Evolutionary conservation across 2,329 filamentous ascomycete species (phyloP), one percentile per base, ranked within the genome.

Genomic region (Tetracladium maxilliforme): DNA sequence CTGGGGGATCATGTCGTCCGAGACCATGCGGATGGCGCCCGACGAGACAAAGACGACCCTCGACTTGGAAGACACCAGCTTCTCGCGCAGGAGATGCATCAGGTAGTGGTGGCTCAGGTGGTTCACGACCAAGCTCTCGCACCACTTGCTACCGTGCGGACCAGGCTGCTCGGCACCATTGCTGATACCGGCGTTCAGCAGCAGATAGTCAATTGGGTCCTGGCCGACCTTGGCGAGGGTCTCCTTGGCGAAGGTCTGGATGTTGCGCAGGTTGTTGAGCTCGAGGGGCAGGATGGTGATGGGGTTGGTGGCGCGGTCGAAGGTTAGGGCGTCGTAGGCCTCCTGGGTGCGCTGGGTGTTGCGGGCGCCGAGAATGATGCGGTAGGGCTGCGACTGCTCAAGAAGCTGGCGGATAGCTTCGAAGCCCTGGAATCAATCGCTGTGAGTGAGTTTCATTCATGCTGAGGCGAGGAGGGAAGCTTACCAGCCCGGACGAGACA

Each of bases 21-120:
- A 22, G 1, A 64, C 52, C 2, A 31, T 36, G 7, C 54, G 49
- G 7, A 64, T 35, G 1, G 51, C 60, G 3, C 61, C 62, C 0
- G 61, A 64, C 0, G 63, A 67, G 0, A 66, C 58, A 6, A 65
- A 40, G 4, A 66, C 52, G 21, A 66, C 45, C 19, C 62, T 53
- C 2, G 58, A 49, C 24, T 47, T 48, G 16, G 58, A 63, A 4
- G 47, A 43, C 4, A 56, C 49, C 10, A 67, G 34, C 35, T 61
- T 64, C 12, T 61, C 51, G 4, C 49, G 48, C 15, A 68, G 39
- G 4, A 64, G 43, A 32, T 66, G 61, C 1, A 52, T 41, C 2
- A 68, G 49, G 28, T 67, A 67, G 35, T 66, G 61, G 28, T 67
- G 63, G 5, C 61, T 56, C 7, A 66, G 45, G 28, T 65, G 60